phyloP scores from a whole-genome alignment of 2,329 filamentous ascomycete genomes.

The Cytospora leucostoma region DNA sequence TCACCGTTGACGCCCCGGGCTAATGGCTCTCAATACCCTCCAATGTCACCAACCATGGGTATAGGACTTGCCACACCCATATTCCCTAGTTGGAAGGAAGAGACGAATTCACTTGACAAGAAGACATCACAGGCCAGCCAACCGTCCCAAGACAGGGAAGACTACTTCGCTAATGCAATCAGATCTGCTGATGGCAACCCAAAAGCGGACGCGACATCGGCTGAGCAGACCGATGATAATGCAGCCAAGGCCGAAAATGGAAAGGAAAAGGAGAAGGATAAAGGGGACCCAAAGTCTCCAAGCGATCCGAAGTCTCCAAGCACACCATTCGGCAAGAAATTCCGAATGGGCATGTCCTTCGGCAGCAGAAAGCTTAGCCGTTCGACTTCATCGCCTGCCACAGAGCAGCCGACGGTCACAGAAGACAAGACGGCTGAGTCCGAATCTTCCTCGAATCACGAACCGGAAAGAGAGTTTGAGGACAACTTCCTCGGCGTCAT shows the following conservation, averaged over 20 bases:
- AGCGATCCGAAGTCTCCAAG: slow-evolving; percentile 58
- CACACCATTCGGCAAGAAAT: slow-evolving; percentile 79
- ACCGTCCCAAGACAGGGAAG: slow-evolving; percentile 64
- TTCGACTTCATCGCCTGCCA: slow-evolving; percentile 63
- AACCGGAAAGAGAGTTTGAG: slow-evolving; percentile 66
- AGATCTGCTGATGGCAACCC: slow-evolving; percentile 51
- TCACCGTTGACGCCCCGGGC: slow-evolving; percentile 59
- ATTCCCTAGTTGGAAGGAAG: slow-evolving; percentile 53
- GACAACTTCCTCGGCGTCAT: slow-evolving; percentile 73
- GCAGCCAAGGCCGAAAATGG: slow-evolving; percentile 49
- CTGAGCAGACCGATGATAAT: slow-evolving; percentile 43
- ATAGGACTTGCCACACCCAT: slow-evolving; percentile 77
- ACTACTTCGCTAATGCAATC: slow-evolving; percentile 75
- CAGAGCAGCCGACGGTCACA: slow-evolving; percentile 70
- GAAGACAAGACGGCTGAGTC: slow-evolving; percentile 77
- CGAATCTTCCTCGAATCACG: slow-evolving; percentile 61
- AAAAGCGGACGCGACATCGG: slow-evolving; percentile 51
- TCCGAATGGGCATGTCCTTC: slow-evolving; percentile 75
- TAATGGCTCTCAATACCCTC: slow-evolving; percentile 61
- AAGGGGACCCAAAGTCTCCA: slow-evolving; percentile 42
- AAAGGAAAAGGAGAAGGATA: slow-evolving; percentile 57
- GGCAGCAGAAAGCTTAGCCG: slow-evolving; percentile 82
- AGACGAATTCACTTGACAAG: slow-evolving; percentile 55
- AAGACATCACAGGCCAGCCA: slow-evolving; percentile 57
- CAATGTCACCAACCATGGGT: slow-evolving; percentile 72